Percentiles rank a stretch among this genome's conserved stretches.
These are phyloP conservation scores for Eucalyptus erythrocorys DNA, from an alignment of 345 rosid genomes.

Conservation along the genomic window DNA sequence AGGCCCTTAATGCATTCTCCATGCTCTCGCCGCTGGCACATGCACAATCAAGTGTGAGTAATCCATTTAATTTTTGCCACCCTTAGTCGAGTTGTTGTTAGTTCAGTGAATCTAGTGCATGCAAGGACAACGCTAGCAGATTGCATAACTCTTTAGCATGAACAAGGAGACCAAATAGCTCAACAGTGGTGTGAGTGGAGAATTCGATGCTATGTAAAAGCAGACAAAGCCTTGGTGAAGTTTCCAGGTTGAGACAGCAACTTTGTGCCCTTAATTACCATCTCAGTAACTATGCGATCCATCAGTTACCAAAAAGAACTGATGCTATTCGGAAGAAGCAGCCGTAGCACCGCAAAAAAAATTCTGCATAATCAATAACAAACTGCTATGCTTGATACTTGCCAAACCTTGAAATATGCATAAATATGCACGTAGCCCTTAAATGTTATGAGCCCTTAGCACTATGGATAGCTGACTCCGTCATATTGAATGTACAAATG, in stretches of 20 bases:
- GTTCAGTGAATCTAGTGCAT: neutral
- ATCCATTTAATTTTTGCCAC: neutral
- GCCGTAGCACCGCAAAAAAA: neutral
- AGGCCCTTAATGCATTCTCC: conserved; percentile 92
- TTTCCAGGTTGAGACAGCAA: neutral
- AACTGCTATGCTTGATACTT: neutral
- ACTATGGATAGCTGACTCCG: neutral
- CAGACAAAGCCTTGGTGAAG: neutral
- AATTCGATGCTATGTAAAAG: neutral
- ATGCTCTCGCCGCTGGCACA: conserved; percentile 80
- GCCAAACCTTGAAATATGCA: neutral
- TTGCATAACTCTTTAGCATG: neutral
- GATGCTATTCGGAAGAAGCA: neutral
- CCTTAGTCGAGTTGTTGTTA: neutral
- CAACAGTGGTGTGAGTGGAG: neutral
- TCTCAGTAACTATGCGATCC: neutral
- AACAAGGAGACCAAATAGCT: neutral
- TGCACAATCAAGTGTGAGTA: neutral
- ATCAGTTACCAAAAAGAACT: neutral
- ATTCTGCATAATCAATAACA: neutral
- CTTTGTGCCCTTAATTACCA: neutral
- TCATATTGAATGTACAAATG: neutral
- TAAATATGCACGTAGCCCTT: neutral
- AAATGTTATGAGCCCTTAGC: neutral
- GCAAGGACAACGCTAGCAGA: neutral